phyloP scores from a whole-genome alignment of 352 stramenopile species.

The Pythium brassicae region DNA sequence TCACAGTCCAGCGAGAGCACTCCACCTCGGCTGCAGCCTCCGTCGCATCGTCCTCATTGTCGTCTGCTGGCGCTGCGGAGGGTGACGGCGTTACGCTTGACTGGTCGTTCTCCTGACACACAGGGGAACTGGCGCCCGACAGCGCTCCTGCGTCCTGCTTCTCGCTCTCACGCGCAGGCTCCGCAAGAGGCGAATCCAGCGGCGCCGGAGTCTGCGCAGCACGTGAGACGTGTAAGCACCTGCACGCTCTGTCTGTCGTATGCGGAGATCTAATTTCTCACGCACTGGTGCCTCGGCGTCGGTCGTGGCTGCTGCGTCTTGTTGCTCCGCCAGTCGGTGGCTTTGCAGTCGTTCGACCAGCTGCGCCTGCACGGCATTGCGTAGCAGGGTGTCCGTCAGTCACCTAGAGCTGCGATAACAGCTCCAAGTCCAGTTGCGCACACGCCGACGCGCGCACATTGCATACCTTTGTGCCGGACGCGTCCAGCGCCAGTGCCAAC shows the following conservation, averaged over 20 bases:
- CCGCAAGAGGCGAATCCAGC: too few species aligned
- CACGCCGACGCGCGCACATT: neutral
- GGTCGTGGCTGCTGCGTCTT: neutral
- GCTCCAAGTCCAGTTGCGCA: too few species aligned
- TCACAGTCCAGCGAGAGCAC: neutral
- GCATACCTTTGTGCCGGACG: conserved; percentile 31
- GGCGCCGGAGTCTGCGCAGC: too few species aligned
- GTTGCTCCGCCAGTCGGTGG: neutral
- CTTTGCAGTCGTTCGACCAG: neutral
- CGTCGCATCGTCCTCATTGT: neutral
- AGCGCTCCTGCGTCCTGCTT: neutral
- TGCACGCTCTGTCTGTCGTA: too few species aligned
- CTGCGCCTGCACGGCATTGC: neutral
- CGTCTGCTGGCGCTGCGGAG: neutral
- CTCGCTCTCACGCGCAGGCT: too few species aligned
- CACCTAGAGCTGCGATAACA: neutral
- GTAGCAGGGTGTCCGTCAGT: too few species aligned
- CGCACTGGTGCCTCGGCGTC: too few species aligned
- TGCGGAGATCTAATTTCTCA: too few species aligned
- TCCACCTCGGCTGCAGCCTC: neutral
- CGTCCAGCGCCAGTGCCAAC: conserved; percentile 34
- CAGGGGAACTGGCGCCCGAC: neutral
- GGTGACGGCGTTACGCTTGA: neutral
- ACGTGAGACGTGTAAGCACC: too few species aligned
- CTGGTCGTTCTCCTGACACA: neutral